Evolutionary conservation across 768 basidiomycete species (phyloP).

Genomic region (Hypsizygus marmoreus): DNA sequence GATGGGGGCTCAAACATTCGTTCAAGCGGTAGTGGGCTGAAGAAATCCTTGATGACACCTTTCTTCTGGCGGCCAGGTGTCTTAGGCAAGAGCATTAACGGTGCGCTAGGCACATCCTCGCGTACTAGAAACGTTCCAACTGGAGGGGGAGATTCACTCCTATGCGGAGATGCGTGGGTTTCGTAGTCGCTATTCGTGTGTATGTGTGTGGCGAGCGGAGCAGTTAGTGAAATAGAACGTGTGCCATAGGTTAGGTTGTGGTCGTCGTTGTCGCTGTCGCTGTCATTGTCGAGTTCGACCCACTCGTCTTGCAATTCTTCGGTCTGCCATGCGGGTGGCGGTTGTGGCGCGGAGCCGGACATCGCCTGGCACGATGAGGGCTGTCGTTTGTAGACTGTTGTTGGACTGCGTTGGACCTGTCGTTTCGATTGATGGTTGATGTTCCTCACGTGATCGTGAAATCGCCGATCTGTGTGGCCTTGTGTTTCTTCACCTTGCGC

Average conservation of each 20-base stretch:
- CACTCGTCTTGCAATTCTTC: slow-evolving; percentile 92
- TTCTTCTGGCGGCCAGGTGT: slow-evolving; percentile 67
- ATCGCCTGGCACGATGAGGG: slow-evolving; percentile 29
- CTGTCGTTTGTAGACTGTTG: slow-evolving; percentile 6
- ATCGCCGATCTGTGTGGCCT: slow-evolving; percentile 9
- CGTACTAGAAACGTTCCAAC: slow-evolving; percentile 78
- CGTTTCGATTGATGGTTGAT: slow-evolving; percentile 12
- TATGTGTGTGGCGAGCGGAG: slow-evolving; percentile 55
- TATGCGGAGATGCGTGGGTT: slow-evolving; percentile 23
- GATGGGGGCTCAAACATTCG: slow-evolving; percentile 94
- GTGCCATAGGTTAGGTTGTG: slow-evolving; percentile 48
- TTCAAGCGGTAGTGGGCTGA: slow-evolving; percentile 85
- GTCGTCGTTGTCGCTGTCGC: slow-evolving; percentile 36
- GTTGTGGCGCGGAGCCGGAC: slow-evolving; percentile 22
- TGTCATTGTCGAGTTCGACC: slow-evolving; percentile 63
- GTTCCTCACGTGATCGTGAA: slow-evolving; percentile 25
- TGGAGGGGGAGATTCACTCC: slow-evolving; percentile 28
- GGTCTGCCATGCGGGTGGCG: slow-evolving; percentile 77
- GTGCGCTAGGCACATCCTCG: slow-evolving; percentile 59
- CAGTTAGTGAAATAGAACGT: slow-evolving; percentile 61
- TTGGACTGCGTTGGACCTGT: slow-evolving; percentile 1
- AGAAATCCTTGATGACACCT: slow-evolving; percentile 74
- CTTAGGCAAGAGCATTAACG: slow-evolving; percentile 63
- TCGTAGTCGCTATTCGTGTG: slow-evolving; percentile 45
- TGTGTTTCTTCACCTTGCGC: slow-evolving; percentile 8